Conservation (phyloP, 495 filamentous ascomycete genomes). For the Hypoxylon trugodes region DNA sequence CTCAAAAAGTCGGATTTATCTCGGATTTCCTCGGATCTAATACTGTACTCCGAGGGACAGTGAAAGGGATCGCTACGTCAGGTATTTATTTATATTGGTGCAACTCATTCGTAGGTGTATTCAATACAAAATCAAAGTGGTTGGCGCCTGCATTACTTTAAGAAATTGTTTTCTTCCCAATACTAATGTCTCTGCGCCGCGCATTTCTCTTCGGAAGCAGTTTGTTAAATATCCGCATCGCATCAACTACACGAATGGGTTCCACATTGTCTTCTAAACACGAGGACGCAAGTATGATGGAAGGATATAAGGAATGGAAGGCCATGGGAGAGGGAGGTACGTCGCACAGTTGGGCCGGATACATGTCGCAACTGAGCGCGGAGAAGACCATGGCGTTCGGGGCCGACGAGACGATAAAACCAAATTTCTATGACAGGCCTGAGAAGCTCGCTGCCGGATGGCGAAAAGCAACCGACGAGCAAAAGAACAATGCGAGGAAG, state of each 20-base stretch:
- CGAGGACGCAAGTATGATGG: slow-evolving; percentile 5
- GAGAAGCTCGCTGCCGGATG: slow-evolving; percentile 29
- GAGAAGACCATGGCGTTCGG: slow-evolving; percentile 24
- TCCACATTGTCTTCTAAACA: slow-evolving; percentile 14
- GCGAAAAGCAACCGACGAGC: slow-evolving; percentile 27
- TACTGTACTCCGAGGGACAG: neutral
- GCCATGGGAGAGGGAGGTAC: slow-evolving; percentile 31
- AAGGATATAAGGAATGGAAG: slow-evolving; percentile 25
- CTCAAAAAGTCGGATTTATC: slow-evolving; percentile 26
- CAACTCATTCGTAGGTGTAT: neutral
- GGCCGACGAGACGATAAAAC: slow-evolving; percentile 27
- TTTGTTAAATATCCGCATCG: slow-evolving; percentile 5
- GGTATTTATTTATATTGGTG: neutral
- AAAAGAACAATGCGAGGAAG: slow-evolving; percentile 21
- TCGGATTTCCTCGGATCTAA: slow-evolving; percentile 30
- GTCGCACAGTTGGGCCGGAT: slow-evolving; percentile 10
- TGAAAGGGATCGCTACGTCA: slow-evolving; percentile 1
- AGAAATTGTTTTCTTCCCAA: neutral
- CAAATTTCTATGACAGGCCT: slow-evolving; percentile 24
- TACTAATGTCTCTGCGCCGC: slow-evolving; percentile 8
- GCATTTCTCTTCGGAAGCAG: slow-evolving; percentile 2
- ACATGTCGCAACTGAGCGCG: slow-evolving; percentile 16
- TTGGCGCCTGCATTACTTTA: neutral
- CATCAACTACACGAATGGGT: neutral
- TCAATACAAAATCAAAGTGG: neutral